phyloP scores from a whole-genome alignment of 805 yeast genomes.

The Danielia oregonensis region DNA sequence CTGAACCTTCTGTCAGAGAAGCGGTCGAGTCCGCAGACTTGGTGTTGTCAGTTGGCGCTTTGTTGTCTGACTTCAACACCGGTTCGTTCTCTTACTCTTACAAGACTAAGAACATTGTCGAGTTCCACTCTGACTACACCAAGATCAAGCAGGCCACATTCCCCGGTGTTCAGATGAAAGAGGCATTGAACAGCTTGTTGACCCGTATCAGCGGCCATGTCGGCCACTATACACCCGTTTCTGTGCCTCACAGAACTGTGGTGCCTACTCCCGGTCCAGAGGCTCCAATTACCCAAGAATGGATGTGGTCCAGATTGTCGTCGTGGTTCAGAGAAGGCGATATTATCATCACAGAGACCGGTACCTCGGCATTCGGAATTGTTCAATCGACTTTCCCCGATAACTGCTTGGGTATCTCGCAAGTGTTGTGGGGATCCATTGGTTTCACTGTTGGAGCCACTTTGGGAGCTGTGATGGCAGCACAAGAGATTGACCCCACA shows the following conservation, averaged over 20 bases:
- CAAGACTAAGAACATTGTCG: conserved; percentile 70
- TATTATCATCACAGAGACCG: conserved; percentile 25
- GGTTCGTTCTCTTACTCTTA: conserved; percentile 80
- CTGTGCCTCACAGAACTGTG: conserved; percentile 52
- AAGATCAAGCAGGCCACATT: conserved; percentile 66
- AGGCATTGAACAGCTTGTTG: conserved; percentile 27
- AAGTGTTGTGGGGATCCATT: conserved; percentile 27
- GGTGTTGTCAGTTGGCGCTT: conserved; percentile 74
- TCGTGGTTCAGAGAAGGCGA: conserved; percentile 27
- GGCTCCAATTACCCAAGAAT: conserved; percentile 21
- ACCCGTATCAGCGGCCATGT: conserved; percentile 36
- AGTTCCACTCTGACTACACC: conserved; percentile 74
- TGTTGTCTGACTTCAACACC: conserved; percentile 85
- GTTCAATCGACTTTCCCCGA: conserved; percentile 23
- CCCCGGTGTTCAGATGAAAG: conserved; percentile 72
- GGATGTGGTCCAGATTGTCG: conserved; percentile 23
- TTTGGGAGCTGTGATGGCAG: conserved; percentile 27
- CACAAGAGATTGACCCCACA: conserved; percentile 22
- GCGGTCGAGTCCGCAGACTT: conserved; percentile 74
- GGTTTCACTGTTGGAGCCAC: conserved; percentile 28
- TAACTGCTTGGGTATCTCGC: conserved; percentile 23
- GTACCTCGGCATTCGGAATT: conserved; percentile 27
- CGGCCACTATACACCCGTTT: conserved; percentile 44
- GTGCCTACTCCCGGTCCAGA: conserved; percentile 41
- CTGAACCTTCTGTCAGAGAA: conserved; percentile 66